Evolutionary conservation across 208 protist genomes (phyloP).

Genomic region (Crithidia mellificae): DNA sequence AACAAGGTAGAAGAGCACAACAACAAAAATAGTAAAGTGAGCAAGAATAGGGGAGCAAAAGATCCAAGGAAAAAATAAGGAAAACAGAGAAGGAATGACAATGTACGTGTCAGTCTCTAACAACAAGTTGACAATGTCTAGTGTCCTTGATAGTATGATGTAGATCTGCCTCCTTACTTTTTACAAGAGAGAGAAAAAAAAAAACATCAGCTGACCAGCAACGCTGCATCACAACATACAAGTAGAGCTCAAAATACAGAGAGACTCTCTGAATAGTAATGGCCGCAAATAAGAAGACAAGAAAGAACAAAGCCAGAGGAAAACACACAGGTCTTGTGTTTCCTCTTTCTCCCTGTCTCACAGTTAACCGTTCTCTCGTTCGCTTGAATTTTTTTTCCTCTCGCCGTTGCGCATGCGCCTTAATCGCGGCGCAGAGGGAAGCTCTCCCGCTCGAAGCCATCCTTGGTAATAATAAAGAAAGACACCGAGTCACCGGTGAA

Average conservation of each 20-base stretch:
- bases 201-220: not conserved
- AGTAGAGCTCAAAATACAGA: not conserved
- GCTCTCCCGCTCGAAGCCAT: slow-evolving; percentile 64
- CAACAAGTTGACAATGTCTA: too few relatives aligned
- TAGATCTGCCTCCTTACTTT: too few relatives aligned
- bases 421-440: slow-evolving; percentile 83
- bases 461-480: slow-evolving; percentile 92
- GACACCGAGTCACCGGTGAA: slow-evolving; percentile 96
- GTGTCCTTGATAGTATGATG: too few relatives aligned
- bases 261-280: not conserved
- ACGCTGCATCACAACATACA: not conserved
- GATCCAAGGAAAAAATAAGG: too few relatives aligned
- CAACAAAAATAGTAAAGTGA: too few relatives aligned
- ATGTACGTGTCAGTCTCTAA: too few relatives aligned
- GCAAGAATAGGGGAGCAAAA: too few relatives aligned
- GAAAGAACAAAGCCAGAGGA: not conserved
- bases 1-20: too few relatives aligned
- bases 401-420: too few relatives aligned
- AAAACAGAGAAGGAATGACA: too few relatives aligned
- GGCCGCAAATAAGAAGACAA: not conserved
- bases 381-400: not conserved
- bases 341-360: not conserved
- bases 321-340: not conserved
- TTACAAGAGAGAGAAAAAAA: too few relatives aligned
- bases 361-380: too few relatives aligned